Conservation (phyloP, 1,284 basidiomycete genomes). For the Puccinia triticina region DNA sequence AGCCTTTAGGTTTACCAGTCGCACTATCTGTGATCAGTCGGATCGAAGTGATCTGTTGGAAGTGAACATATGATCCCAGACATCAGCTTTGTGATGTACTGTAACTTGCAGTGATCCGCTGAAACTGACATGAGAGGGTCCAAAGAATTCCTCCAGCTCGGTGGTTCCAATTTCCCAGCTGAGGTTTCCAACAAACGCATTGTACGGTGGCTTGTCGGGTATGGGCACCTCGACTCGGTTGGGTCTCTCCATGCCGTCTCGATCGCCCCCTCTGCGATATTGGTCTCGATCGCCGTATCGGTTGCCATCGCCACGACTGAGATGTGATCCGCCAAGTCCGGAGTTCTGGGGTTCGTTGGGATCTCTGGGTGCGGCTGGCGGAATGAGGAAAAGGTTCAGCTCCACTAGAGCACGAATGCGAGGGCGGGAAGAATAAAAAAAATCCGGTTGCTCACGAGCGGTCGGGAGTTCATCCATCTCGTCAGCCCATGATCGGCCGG, state of each 20-base stretch:
- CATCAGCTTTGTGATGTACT: neutral
- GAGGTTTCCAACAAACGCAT: conserved; percentile 93
- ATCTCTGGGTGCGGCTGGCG: conserved; percentile 40
- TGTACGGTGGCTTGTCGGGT: conserved; percentile 92
- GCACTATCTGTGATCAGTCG: conserved; percentile 86
- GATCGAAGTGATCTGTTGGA: conserved; percentile 72
- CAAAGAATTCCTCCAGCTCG: conserved; percentile 81
- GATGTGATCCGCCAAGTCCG: conserved; percentile 38
- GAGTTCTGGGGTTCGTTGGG: conserved; percentile 36
- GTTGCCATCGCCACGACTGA: conserved; percentile 32
- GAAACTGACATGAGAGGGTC: conserved; percentile 30
- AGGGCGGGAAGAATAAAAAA: neutral
- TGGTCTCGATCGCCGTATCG: conserved; percentile 45
- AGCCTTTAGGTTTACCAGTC: conserved; percentile 87
- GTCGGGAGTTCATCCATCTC: conserved; percentile 87
- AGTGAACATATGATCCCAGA: neutral
- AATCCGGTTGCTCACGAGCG: conserved; percentile 71
- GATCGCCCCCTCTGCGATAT: conserved; percentile 39
- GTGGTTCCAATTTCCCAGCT: conserved; percentile 85
- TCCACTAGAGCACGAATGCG: neutral
- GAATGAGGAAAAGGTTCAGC: conserved; percentile 5
- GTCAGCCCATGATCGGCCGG: conserved; percentile 89
- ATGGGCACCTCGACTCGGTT: conserved; percentile 86
- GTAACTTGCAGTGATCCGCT: neutral
- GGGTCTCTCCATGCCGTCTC: conserved; percentile 50